Conservation (phyloP, 2,329 filamentous ascomycete species). For the Cladosporium sphaerospermum region DNA sequence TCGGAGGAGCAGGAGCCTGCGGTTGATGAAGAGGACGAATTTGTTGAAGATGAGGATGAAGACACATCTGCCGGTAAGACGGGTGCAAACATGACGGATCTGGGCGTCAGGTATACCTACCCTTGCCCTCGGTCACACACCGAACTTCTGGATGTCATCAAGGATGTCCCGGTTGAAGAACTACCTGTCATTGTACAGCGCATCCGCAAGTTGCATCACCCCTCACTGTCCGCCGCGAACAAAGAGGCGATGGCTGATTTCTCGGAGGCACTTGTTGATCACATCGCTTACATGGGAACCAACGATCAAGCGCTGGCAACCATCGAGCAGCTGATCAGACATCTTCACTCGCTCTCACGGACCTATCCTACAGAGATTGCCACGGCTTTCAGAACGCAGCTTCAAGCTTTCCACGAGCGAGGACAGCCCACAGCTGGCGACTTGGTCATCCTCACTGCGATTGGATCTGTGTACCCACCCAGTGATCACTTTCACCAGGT, state of each 20-base stretch:
- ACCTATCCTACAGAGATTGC: constrained; percentile 74
- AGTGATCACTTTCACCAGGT: constrained; percentile 97
- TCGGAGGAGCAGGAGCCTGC: constrained; percentile 31
- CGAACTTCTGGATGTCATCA: constrained; percentile 62
- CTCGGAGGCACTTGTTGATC: constrained; percentile 59
- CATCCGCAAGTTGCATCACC: constrained; percentile 86
- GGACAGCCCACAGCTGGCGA: constrained; percentile 61
- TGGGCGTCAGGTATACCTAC: constrained; percentile 72
- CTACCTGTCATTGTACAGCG: constrained; percentile 77
- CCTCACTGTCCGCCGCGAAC: constrained; percentile 76
- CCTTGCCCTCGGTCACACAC: constrained; percentile 72
- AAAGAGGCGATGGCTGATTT: constrained; percentile 74
- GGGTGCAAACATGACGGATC: constrained; percentile 33
- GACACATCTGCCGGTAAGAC: constrained; percentile 12
- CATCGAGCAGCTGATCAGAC: constrained; percentile 75
- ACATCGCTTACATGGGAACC: constrained; percentile 54
- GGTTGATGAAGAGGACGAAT: constrained; percentile 44
- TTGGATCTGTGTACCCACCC: constrained; percentile 81
- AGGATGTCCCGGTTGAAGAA: constrained; percentile 56
- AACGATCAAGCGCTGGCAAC: constrained; percentile 52
- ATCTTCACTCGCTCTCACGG: constrained; percentile 88
- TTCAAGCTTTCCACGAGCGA: constrained; percentile 51
- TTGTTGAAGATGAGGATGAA: constrained; percentile 32
- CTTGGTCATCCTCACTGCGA: constrained; percentile 72
- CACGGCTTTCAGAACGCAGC: constrained; percentile 67